Base-by-base conservation (phyloP, 2,329 filamentous ascomycete genomes). In the Pseudogymnoascus sp. region DNA sequence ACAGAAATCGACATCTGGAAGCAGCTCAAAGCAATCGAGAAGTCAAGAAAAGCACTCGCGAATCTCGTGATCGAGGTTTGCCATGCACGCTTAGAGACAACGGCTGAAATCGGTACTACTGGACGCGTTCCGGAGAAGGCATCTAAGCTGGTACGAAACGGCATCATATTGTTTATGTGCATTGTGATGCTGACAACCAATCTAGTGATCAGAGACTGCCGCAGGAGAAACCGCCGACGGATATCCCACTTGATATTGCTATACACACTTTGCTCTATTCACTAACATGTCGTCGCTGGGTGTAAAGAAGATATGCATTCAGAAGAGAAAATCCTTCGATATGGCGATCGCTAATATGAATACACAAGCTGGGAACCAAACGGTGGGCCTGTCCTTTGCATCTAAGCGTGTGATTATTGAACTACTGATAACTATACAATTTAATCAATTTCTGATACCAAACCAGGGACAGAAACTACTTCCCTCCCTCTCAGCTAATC, bases 401-500 rank as follows among this genome's bases (percentile, higher is more conserved):
- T 32, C 28, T n/a, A 5, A 32, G 7, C 4, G 22, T 47, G 43
- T 50, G 43, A 54, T 54, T 32, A 54, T 32, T 20, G 47, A 32
- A 20, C 47, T 54, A 9, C 28, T 54, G 2, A 32, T 54, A 54
- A 54, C 47, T 8, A 54, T 54, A 54, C 47, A 54, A 54, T 54
- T 54, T 54, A 32, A 20, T 28, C 28, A 54, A 54, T 20, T 6
- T 28, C 28, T 20, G 28, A 34, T 54, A 32, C 28, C 47, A 32
- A 54, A 14, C 28, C n/a, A 54, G 28, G 18, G 25, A 54, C 47
- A 32, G 5, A 54, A 12, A 28, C 47, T 32, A 28, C 9, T 32
- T 18, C 28, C 32, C n/a, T 14, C 8, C 28, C 57, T 25, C 60
- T 57, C 64, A 70, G 38, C 65, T 60, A 59, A 76, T 70, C 65